Evolutionary conservation across 2,329 filamentous ascomycete species (phyloP).

Genomic region (Ophiobolus disseminans): DNA sequence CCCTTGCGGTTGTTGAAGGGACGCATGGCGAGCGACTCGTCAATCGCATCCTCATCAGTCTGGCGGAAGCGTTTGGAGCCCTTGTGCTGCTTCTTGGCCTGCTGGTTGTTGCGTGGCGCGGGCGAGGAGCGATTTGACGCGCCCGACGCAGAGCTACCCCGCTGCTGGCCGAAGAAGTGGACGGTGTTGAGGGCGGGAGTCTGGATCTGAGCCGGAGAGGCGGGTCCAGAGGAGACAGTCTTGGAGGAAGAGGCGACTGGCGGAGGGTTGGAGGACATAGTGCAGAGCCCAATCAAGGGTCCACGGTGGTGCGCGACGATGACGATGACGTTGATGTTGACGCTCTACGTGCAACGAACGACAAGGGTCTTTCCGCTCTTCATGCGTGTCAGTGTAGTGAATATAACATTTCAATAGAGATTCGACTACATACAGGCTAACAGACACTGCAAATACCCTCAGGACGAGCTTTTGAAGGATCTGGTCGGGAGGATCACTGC

Average conservation of each 20-base stretch:
- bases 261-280: constrained; percentile 56
- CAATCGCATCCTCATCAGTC: constrained; percentile 86
- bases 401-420: too few relatives aligned
- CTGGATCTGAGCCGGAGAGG: constrained; percentile 54
- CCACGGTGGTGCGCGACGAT: constrained; percentile 30
- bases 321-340: constrained; percentile 19
- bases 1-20: constrained; percentile 77
- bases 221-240: constrained; percentile 47
- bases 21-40: constrained; percentile 73
- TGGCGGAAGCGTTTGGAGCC: constrained; percentile 75
- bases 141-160: constrained; percentile 50
- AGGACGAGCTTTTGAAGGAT: too few relatives aligned
- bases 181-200: constrained; percentile 52
- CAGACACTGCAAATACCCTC: too few relatives aligned
- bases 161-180: constrained; percentile 54
- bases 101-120: constrained; percentile 77
- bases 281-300: constrained; percentile 37
- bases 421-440: too few relatives aligned
- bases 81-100: constrained; percentile 81
- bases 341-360: too few relatives aligned
- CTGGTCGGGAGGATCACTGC: too few relatives aligned
- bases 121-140: constrained; percentile 48
- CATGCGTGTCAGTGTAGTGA: too few relatives aligned
- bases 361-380: too few relatives aligned
- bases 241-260: constrained; percentile 52